Percentiles rank a stretch among this genome's conserved stretches.
These are phyloP conservation scores for Lanmaoa rubissima DNA, from an alignment of 768 basidiomycete genomes.

Conservation along the genomic window DNA sequence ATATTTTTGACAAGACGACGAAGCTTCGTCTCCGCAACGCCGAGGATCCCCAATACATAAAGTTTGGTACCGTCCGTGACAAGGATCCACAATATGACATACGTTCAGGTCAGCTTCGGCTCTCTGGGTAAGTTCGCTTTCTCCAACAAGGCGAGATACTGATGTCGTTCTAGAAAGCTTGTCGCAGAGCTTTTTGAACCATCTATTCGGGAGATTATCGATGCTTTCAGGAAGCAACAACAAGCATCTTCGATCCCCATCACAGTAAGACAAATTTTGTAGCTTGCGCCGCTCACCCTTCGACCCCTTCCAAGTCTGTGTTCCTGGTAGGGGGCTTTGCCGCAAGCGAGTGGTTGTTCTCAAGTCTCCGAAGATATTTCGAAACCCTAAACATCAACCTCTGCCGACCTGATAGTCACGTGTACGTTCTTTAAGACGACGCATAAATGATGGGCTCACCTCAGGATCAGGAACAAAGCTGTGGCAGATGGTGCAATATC, in stretches of 20 bases:
- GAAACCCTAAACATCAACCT: slow-evolving; percentile 39
- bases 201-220: slow-evolving; percentile 37
- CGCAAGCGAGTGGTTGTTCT: slow-evolving; percentile 48
- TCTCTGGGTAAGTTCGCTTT: slow-evolving; percentile 33
- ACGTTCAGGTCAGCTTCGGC: slow-evolving; percentile 38
- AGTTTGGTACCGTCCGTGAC: slow-evolving; percentile 40
- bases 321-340: slow-evolving; percentile 57
- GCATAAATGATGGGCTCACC: slow-evolving; percentile 11
- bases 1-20: slow-evolving; percentile 38
- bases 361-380: slow-evolving; percentile 40
- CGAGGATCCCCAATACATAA: slow-evolving; percentile 39
- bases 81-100: slow-evolving; percentile 40
- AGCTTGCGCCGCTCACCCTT: not conserved
- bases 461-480: slow-evolving; percentile 40
- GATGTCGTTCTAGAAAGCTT: slow-evolving; percentile 29
- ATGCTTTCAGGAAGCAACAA: slow-evolving; percentile 35
- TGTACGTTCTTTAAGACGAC: slow-evolving; percentile 38
- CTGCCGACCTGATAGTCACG: slow-evolving; percentile 50
- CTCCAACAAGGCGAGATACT: not conserved
- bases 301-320: slow-evolving; percentile 28
- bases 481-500: slow-evolving; percentile 52
- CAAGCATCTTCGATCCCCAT: slow-evolving; percentile 31
- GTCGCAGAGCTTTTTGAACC: slow-evolving; percentile 45
- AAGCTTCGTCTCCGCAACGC: slow-evolving; percentile 45
- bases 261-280: slow-evolving; percentile 24